Evolutionary conservation across 1,284 basidiomycete species (phyloP), one percentile per base, ranked within the genome.

Genomic region (Tylopilus sp.): DNA sequence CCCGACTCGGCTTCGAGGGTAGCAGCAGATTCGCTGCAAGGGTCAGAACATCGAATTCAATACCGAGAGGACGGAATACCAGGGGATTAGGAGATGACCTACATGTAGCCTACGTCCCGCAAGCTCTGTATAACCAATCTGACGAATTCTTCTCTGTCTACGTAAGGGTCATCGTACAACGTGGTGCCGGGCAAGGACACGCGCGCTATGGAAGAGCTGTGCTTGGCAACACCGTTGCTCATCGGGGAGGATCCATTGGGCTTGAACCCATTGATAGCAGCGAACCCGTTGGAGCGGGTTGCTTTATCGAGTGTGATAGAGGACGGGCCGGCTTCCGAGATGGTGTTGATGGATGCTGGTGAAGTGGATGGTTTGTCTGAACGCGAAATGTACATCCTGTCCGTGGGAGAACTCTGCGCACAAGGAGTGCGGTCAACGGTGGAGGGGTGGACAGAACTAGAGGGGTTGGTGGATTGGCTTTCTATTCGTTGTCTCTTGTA

Each of bases 1-100:
- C 96, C 96, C 1, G 96, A 97, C 71, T 99, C 96, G 9, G 83
- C 84, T 66, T 97, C 89, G 34, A 99, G 77, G 0, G 89, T 86
- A 12, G 84, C 78, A 10, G 95, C 95, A 12, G 93, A 87, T 70
- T 92, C 87, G 52, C 95, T 97, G 61, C 39, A 48, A 8, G 34
- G 16, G 37, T 34, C 12, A 36, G 34, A 6, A 10, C 26, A 18
- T 50, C 64, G 25, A 50, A 49, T 44, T 36, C 58, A 54, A 49
- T 52, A 52, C 48, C 16, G 35, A 44, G 29, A 34, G 25, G 39
- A 41, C n/a, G 41, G 45, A 41, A 13, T 49, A 52, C 31, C 37
- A 48, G 39, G 41, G 0, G 29, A 36, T 26, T 15, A 29, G 36
- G 18, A 21, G 5, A 12, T 45, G 41, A 83, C 94, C 71, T 65